phyloP scores from a whole-genome alignment of 495 filamentous ascomycete genomes.

The Penicillium mononematosum region DNA sequence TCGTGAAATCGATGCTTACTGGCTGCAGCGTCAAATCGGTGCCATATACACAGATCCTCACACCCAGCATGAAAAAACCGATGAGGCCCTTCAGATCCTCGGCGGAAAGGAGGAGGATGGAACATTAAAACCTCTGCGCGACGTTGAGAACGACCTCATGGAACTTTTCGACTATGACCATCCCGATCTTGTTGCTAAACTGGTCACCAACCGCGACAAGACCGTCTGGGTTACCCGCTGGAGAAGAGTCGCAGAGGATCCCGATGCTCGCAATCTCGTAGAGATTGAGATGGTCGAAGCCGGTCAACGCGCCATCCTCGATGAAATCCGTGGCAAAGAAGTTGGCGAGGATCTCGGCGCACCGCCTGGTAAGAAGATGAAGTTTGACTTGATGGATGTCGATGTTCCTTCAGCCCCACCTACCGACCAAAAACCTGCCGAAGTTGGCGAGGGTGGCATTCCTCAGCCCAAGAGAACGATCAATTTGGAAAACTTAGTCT shows the following conservation, averaged over 20 bases:
- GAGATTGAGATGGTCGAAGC: conserved; percentile 87
- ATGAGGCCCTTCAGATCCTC: conserved; percentile 75
- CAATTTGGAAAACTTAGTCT: conserved; percentile 93
- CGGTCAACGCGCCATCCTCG: conserved; percentile 81
- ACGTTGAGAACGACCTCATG: conserved; percentile 98
- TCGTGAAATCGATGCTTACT: conserved; percentile 93
- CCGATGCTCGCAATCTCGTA: conserved; percentile 70
- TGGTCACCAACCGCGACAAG: conserved; percentile 89
- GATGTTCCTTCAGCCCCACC: conserved; percentile 67
- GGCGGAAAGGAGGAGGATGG: conserved; percentile 73
- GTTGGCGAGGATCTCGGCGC: conserved; percentile 51
- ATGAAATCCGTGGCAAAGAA: conserved; percentile 72
- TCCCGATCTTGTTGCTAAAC: conserved; percentile 84
- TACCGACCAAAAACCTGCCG: conserved; percentile 50
- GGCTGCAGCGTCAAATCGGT: conserved; percentile 92
- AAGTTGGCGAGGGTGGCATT: conserved; percentile 74
- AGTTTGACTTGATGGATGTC: conserved; percentile 84
- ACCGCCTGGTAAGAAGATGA: conserved; percentile 74
- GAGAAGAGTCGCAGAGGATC: conserved; percentile 77
- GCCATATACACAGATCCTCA: conserved; percentile 85
- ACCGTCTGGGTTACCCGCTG: conserved; percentile 93
- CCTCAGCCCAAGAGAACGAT: conserved; percentile 83
- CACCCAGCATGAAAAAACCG: conserved; percentile 83
- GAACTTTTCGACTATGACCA: conserved; percentile 97
- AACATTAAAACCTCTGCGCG: conserved; percentile 76